These are phyloP conservation scores for Paramecium octaurelia DNA, from an alignment of 73 alveolate genomes.

Conservation along the genomic window DNA sequence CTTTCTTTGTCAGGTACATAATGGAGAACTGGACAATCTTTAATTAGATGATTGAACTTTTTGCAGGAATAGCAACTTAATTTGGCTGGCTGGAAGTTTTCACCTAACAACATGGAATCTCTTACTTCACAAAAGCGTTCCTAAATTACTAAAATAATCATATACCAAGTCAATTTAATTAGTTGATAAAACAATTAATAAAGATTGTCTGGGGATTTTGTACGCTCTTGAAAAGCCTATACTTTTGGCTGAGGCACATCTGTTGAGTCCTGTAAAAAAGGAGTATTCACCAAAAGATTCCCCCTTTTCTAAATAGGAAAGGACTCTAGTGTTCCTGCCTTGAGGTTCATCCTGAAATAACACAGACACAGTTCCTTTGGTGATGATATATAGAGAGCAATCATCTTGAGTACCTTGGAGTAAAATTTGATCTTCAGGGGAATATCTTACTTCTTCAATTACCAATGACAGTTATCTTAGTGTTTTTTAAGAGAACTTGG, in stretches of 20 bases:
- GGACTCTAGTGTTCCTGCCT: not conserved
- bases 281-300: conserved; percentile 66
- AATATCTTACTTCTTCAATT: conserved; percentile 51
- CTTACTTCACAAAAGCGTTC: conserved; percentile 35
- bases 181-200: not conserved
- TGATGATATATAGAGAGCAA: conserved; percentile 32
- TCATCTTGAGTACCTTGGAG: conserved; percentile 23
- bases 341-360: conserved; percentile 5
- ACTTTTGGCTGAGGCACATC: conserved; percentile 66
- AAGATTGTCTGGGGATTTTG: conserved; percentile 21
- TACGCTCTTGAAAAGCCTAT: conserved; percentile 65
- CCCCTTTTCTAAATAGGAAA: conserved; percentile 40
- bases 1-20: conserved; percentile 29
- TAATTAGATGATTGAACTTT: not conserved
- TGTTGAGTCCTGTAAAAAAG: conserved; percentile 65
- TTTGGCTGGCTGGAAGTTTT: not conserved
- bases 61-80: conserved; percentile 16
- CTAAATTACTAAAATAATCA: not conserved
- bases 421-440: conserved; percentile 47
- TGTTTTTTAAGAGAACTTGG: conserved; percentile 9
- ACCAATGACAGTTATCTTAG: not conserved
- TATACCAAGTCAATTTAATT: not conserved
- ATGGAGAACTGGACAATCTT: conserved; percentile 41
- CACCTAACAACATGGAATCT: not conserved
- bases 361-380: conserved; percentile 44